Base-by-base conservation (phyloP, 2,329 filamentous ascomycete species). In the Botrytis deweyae region DNA sequence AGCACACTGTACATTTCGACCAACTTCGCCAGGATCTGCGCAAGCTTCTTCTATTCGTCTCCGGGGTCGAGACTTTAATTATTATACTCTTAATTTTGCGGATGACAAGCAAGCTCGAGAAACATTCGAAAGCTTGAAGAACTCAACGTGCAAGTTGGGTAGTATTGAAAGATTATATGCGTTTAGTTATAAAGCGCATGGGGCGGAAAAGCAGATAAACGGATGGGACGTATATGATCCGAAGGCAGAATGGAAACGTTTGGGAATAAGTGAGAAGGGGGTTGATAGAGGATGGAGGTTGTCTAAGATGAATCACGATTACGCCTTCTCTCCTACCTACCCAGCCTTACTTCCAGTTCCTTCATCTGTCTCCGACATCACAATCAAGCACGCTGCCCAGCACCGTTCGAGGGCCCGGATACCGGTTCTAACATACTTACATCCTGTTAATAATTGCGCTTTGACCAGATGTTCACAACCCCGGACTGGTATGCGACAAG, bases 381-480 rank as follows among this genome's bases (percentile, higher is more conserved):
- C 95, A 66, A 88, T 99, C 68, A 97, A 97, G 80, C 97, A 99
- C 81, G 96, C 95, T 40, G 92, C 91, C 74, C 89, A 91, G 76
- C 98, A 97, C 83, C 92, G 96, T 70, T 98, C 96, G 0, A 90
- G 95, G 74, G 90, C 92, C 76, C 91, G 96, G 75, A 95, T 99
- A 82, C 96, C 96, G 2, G 92, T 91, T 5, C 85, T 99, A 58
- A 94, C 94, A 36, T 99, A 99, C 82, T 89, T 98, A n/a, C 96
- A 99, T 82, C 93, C 94, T 0, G 87, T 98, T 79, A 99, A 98
- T 82, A 97, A 97, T 81, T 98, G 96, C 82, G 96, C 95, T 38
- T 97, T 99, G 76, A 98, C 95, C 2, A 89, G 96, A 81, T 97
- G 94, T 80, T 97, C 95, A 5, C 96, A 99, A 81, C 96, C 96